These are phyloP conservation scores for Liriodendron chinense DNA, from an alignment of 164 flowering plant species.

Conservation along the genomic window DNA sequence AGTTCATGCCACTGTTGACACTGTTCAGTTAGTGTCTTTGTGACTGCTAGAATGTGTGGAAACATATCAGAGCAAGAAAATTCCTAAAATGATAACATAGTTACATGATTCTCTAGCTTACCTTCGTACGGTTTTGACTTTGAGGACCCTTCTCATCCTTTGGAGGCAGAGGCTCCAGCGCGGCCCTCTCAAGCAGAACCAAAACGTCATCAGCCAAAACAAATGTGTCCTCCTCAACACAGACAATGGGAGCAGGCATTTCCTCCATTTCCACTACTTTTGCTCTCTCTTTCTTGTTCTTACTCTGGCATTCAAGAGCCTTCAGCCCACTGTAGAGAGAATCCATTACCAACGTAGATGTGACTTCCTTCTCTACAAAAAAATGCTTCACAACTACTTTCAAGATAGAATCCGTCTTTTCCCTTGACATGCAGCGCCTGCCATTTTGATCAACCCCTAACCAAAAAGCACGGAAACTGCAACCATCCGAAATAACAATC, in stretches of 20 bases:
- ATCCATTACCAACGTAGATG: conserved; percentile 97
- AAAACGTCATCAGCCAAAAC: conserved; percentile 86
- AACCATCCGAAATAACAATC: conserved; percentile 14
- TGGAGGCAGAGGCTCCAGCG: conserved; percentile 85
- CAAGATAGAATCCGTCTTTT: conserved; percentile 71
- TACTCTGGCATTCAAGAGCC: conserved; percentile 79
- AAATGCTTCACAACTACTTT: conserved; percentile 86
- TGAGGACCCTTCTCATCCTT: conserved; percentile 91
- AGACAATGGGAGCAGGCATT: conserved; percentile 67
- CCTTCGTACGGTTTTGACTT: conserved; percentile 83
- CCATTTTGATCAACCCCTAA: conserved; percentile 68
- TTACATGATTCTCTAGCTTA: conserved; percentile 15
- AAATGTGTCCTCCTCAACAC: conserved; percentile 82
- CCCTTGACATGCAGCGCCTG: conserved; percentile 78
- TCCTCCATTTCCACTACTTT: conserved; percentile 58
- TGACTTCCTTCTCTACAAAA: conserved; percentile 94
- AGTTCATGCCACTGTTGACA: too few relatives aligned
- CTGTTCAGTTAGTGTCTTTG: too few relatives aligned
- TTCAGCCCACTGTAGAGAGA: conserved; percentile 92
- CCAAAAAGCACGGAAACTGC: conserved; percentile 92
- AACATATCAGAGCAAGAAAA: background rate
- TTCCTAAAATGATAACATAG: background rate
- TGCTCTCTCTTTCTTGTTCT: conserved; percentile 35
- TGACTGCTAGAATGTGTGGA: too few relatives aligned
- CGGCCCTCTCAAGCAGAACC: conserved; percentile 76